phyloP scores from a whole-genome alignment of 176 grass and related monocot genomes.

The Lolium rigidum region DNA sequence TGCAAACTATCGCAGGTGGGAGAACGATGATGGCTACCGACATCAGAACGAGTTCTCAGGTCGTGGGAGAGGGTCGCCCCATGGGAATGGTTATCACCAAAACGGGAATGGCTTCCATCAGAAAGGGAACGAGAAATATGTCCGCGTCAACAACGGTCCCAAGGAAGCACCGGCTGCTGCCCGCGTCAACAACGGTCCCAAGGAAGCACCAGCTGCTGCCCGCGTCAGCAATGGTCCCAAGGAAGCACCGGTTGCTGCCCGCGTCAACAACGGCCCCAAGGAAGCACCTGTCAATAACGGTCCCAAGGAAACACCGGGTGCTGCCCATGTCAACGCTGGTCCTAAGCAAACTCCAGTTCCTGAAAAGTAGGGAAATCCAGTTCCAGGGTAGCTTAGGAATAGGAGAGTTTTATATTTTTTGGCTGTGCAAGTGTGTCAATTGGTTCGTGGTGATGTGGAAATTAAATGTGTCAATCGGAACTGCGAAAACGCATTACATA shows the following conservation, averaged over 20 bases:
- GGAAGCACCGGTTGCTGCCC: background rate
- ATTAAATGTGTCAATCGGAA: background rate
- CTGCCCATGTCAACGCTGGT: background rate
- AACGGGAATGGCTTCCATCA: constrained; percentile 40
- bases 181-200: background rate
- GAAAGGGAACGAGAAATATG: constrained; percentile 40
- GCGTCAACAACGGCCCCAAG: background rate
- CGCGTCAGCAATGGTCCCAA: background rate
- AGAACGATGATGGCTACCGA: constrained; percentile 28
- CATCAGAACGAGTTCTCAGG: constrained; percentile 52
- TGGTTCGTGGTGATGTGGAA: background rate
- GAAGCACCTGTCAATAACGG: constrained; percentile 3
- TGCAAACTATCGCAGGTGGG: constrained; percentile 40
- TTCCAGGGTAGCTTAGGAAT: background rate
- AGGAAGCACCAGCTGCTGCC: too few relatives aligned
- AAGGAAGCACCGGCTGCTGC: too few relatives aligned
- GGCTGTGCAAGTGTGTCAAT: background rate
- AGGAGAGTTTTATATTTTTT: background rate
- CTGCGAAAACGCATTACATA: background rate
- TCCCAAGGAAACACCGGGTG: too few relatives aligned
- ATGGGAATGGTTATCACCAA: constrained; percentile 30
- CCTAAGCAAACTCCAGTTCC: background rate
- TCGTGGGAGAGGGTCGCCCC: constrained; percentile 21
- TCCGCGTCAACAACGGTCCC: background rate
- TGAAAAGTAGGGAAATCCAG: background rate